These are phyloP conservation scores for Henckelia pumila DNA, from an alignment of 257 asterid species.

Conservation along the genomic window DNA sequence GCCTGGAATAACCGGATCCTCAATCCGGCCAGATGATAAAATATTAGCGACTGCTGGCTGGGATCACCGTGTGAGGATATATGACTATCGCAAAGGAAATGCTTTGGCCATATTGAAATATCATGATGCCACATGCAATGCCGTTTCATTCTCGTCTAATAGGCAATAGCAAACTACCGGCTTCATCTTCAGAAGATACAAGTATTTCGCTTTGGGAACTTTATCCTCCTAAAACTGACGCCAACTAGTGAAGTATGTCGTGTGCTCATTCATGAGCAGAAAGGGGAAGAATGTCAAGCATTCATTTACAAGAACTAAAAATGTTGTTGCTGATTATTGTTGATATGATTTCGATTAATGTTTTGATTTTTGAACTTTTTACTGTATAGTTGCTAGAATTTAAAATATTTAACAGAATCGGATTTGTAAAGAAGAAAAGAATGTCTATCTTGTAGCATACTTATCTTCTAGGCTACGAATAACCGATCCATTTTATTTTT, in stretches of 20 bases:
- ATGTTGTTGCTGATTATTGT: no score
- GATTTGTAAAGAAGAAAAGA: no score
- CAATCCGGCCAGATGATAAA: conserved; percentile 70
- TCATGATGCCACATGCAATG: conserved; percentile 68
- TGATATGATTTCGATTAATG: no score
- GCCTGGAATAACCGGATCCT: conserved; percentile 62
- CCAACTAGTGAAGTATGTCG: background rate
- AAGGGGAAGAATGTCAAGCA: no score
- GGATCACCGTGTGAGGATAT: conserved; percentile 91
- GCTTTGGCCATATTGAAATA: conserved; percentile 88
- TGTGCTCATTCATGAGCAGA: no score
- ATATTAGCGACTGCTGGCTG: conserved; percentile 84
- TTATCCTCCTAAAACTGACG: conserved; percentile 58
- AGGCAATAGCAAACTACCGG: conserved; percentile 57
- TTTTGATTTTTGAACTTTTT: no score
- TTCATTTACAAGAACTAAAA: no score
- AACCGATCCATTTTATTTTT: no score
- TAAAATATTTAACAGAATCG: no score
- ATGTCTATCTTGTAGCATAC: no score
- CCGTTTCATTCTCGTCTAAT: conserved; percentile 69
- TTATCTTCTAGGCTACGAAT: no score
- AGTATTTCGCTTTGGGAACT: conserved; percentile 89
- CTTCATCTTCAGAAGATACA: conserved; percentile 83
- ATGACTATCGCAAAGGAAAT: conserved; percentile 74
- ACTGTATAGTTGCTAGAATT: no score